Base-by-base conservation (phyloP, 2,329 filamentous ascomycete species). In the Sporothrix variecibatus region DNA sequence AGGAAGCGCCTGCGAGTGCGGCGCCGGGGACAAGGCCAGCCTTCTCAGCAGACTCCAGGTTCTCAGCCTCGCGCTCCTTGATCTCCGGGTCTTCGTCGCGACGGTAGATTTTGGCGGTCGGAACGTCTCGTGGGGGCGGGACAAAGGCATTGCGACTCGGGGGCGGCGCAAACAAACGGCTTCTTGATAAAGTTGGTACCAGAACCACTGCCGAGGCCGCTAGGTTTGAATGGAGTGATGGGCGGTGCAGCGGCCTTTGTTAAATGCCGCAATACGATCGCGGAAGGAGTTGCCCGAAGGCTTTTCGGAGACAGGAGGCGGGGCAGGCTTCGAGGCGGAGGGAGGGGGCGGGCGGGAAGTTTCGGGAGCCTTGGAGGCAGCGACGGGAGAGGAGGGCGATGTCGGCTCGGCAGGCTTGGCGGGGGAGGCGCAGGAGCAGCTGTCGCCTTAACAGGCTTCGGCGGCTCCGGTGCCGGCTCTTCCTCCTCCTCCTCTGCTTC, bases 241-340 rank as follows among this genome's bases (percentile, higher is more conserved):
- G 96, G 96, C 2, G 94, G 90, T 6, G 94, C 94, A 51, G 93
- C 90, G 62, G 93, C 86, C 86, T 81, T 95, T 96, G 83, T 99
- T 99, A 85, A 99, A 99, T 62, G 96, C 95, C 46, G 96, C 96
- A 81, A 99, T 97, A 76, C 96, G 93, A 83, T 98, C 96, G 80
- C 90, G 95, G 85, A 99, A 98, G 1, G 96, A 94, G 79, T 89
- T 93, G 64, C 85, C 87, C 12, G 83, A 81, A 38, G 94, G 94
- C 82, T 97, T 97, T 78, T 94, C 93, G 11, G 86, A 83, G 11
- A 87, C 87, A 15, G 94, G 92, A 53, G 93, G 91, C 28, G 90
- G 80, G 70, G 79, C 78, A 67, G 84, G 80, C 77, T 85, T 85
- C 28, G 84, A 79, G 62, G 82, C 80, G 72, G 82, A 78, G 76